Percentiles rank a stretch among this genome's conserved stretches.
phyloP scores from a whole-genome alignment of 768 basidiomycete genomes.

The Leccinum broughii region DNA sequence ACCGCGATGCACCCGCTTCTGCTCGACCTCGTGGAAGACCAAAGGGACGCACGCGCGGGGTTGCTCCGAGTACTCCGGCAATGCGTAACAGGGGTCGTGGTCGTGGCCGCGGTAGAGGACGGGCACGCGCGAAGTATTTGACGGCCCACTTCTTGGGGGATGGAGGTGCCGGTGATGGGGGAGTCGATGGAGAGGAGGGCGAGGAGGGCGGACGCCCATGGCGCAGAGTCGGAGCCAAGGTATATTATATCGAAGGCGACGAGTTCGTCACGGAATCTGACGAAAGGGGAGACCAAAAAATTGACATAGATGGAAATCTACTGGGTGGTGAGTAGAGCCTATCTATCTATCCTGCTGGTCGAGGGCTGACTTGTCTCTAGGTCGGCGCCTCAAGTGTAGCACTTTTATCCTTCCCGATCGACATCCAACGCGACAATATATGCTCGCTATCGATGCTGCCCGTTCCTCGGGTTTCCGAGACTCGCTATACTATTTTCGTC shows the following conservation, averaged over 20 bases:
- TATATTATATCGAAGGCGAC: slow-evolving; percentile 82
- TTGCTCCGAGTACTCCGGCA: slow-evolving; percentile 30
- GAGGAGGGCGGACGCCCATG: slow-evolving; percentile 61
- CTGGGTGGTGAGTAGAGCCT: slow-evolving; percentile 65
- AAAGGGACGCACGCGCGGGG: slow-evolving; percentile 38
- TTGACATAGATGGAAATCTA: slow-evolving; percentile 81
- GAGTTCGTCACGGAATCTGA: slow-evolving; percentile 86
- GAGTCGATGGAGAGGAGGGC: slow-evolving; percentile 40
- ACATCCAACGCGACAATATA: slow-evolving; percentile 82
- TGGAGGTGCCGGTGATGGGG: slow-evolving; percentile 38
- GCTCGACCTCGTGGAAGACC: slow-evolving; percentile 40
- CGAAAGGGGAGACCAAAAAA: slow-evolving; percentile 87
- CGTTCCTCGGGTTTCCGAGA: slow-evolving; percentile 95
- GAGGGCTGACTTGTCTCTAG: slow-evolving; percentile 39
- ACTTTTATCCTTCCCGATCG: slow-evolving; percentile 88
- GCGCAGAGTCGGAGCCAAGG: slow-evolving; percentile 69
- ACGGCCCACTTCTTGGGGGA: slow-evolving; percentile 27
- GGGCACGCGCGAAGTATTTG: slow-evolving; percentile 36
- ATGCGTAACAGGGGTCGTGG: slow-evolving; percentile 34
- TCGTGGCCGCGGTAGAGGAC: slow-evolving; percentile 45
- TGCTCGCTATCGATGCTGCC: slow-evolving; percentile 97
- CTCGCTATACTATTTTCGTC: slow-evolving; percentile 96
- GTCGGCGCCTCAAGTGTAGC: slow-evolving; percentile 82
- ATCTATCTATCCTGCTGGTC: background rate
- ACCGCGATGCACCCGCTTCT: slow-evolving; percentile 34